phyloP scores from a whole-genome alignment of 2,329 filamentous ascomycete genomes.

The Colletotrichum cereale region DNA sequence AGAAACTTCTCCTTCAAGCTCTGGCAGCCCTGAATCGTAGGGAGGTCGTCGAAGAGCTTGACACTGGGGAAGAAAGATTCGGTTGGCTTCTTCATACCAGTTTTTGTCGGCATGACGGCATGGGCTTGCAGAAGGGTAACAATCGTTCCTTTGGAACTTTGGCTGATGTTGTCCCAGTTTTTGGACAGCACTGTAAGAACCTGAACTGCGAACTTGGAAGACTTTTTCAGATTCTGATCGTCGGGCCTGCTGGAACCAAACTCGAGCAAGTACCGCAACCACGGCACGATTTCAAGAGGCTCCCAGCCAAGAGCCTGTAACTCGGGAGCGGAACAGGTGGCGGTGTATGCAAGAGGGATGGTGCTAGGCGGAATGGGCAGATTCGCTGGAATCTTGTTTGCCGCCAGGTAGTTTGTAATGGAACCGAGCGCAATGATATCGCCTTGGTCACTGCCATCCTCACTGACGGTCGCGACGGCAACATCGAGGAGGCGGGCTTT shows the following conservation, averaged over 20 bases:
- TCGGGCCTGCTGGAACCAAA: slow-evolving; percentile 70
- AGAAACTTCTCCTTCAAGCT: slow-evolving; percentile 93
- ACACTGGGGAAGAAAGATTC: slow-evolving; percentile 96
- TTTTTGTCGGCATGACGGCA: slow-evolving; percentile 88
- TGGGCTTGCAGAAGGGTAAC: slow-evolving; percentile 73
- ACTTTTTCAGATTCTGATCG: slow-evolving; percentile 78
- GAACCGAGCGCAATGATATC: slow-evolving; percentile 82
- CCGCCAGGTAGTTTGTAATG: slow-evolving; percentile 80
- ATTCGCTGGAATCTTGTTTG: slow-evolving; percentile 83
- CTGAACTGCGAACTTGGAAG: slow-evolving; percentile 79
- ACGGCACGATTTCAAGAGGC: slow-evolving; percentile 85
- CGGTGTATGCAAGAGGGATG: slow-evolving; percentile 87
- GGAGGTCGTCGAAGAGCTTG: slow-evolving; percentile 93
- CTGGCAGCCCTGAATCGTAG: slow-evolving; percentile 80
- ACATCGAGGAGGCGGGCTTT: slow-evolving; percentile 81
- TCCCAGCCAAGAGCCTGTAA: slow-evolving; percentile 88
- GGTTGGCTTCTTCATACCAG: slow-evolving; percentile 86
- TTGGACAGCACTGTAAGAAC: slow-evolving; percentile 87
- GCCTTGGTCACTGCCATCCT: slow-evolving; percentile 69
- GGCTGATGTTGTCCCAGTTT: slow-evolving; percentile 85
- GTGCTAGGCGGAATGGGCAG: slow-evolving; percentile 85
- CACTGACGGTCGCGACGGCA: slow-evolving; percentile 78
- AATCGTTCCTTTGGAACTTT: slow-evolving; percentile 74
- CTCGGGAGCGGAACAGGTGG: slow-evolving; percentile 73
- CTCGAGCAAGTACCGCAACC: slow-evolving; percentile 85